These are phyloP conservation scores for Lachancea fermentati DNA, from an alignment of 805 yeast species.

Conservation along the genomic window DNA sequence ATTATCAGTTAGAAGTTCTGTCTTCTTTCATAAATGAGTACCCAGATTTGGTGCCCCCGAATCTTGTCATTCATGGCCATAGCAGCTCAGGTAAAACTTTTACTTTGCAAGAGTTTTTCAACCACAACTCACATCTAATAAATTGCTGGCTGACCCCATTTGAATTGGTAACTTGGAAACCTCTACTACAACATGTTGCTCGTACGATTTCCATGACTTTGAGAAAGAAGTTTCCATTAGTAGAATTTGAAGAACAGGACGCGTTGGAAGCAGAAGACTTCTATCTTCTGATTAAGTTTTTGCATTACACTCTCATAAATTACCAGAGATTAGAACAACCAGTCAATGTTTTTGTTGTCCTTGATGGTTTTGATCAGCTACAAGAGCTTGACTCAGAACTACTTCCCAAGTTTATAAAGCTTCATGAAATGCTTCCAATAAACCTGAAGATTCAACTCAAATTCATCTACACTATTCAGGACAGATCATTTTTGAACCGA, in stretches of 20 bases:
- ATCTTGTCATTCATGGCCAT: conserved; percentile 27
- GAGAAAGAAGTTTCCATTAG: conserved; percentile 12
- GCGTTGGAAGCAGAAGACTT: conserved; percentile 30
- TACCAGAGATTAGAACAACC: conserved; percentile 9
- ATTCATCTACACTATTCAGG: conserved; percentile 23
- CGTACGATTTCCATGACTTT: conserved; percentile 21
- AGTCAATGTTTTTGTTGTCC: conserved; percentile 17
- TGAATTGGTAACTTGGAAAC: conserved; percentile 32
- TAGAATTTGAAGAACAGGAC: conserved; percentile 15
- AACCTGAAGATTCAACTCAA: conserved; percentile 20
- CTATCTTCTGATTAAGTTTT: conserved; percentile 20
- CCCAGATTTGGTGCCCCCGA: conserved; percentile 19
- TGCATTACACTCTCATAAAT: conserved; percentile 15
- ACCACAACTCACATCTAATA: conserved; percentile 12
- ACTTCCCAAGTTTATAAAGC: conserved; percentile 22
- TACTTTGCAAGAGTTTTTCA: conserved; percentile 18
- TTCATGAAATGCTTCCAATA: conserved; percentile 22
- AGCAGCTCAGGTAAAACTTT: conserved; percentile 28
- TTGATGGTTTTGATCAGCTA: conserved; percentile 31
- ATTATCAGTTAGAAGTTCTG: conserved; percentile 21
- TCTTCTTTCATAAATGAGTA: conserved; percentile 19
- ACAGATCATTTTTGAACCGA: conserved; percentile 19
- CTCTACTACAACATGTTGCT: conserved; percentile 27
- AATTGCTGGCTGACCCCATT: conserved; percentile 22
- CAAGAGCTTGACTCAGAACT: conserved; percentile 30